Percentiles rank a stretch among this genome's conserved stretches.
phyloP scores from a whole-genome alignment of 371 early-diverging fungal genomes.

The Lichtheimia corymbifera region DNA sequence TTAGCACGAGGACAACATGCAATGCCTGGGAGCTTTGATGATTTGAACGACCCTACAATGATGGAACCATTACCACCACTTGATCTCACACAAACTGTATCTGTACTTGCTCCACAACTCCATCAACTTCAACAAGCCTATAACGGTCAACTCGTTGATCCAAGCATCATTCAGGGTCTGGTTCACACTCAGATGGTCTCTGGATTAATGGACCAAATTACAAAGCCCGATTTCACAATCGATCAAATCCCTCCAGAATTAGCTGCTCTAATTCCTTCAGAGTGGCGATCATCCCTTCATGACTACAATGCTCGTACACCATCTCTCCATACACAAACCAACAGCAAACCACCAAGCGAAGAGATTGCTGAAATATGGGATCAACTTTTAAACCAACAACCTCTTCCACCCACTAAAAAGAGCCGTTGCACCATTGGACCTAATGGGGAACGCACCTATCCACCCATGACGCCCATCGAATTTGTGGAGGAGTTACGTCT shows the following conservation, averaged over 20 bases:
- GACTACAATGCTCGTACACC: not conserved
- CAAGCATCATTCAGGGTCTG: conserved; percentile 29
- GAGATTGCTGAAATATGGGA: not conserved
- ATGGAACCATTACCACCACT: conserved; percentile 12
- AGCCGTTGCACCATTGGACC: conserved; percentile 6
- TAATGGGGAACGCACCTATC: conserved; percentile 20
- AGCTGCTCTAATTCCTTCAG: conserved; percentile 15
- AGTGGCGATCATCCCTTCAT: conserved; percentile 19
- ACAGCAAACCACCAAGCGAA: not conserved
- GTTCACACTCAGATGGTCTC: conserved; percentile 28
- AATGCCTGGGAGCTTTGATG: conserved; percentile 22
- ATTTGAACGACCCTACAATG: not conserved
- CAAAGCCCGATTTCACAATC: conserved; percentile 15
- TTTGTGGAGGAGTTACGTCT: conserved; percentile 29
- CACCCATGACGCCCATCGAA: conserved; percentile 43
- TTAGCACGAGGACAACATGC: not conserved
- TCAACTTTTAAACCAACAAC: not conserved
- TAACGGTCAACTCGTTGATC: conserved; percentile 20
- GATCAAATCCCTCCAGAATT: conserved; percentile 21
- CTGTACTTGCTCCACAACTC: conserved; percentile 35
- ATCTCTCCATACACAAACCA: not conserved
- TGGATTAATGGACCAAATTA: conserved; percentile 19
- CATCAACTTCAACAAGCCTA: conserved; percentile 19
- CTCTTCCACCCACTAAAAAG: not conserved
- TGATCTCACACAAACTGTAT: conserved; percentile 13